Base-by-base conservation (phyloP, 2,329 filamentous ascomycete species). In the Xylariaceae sp. region DNA sequence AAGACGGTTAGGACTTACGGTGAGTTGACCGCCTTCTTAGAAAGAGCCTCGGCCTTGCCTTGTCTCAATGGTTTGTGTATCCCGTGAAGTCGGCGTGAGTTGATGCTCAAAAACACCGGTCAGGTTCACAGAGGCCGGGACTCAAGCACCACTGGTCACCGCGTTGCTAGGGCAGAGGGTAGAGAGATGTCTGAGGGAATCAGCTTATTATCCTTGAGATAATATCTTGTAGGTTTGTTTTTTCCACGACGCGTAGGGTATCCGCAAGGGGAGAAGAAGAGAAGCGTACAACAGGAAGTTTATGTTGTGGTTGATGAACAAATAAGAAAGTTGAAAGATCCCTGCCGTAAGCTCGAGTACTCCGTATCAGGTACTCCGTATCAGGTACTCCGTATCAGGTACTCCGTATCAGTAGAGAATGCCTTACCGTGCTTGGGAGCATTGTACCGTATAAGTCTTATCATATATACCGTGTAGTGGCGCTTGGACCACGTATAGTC, bases 21-120 rank as follows among this genome's bases (percentile, higher is more conserved):
- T 49, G 14, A 20, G 16, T 19, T 59, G 59, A 61, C 59, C 59
- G 56, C 59, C 44, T 57, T 37, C 43, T 47, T 23, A 4, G 20
- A 44, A 10, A 3, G 3, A 37, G 32, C 5, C 32, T 37, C 14
- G 32, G 32, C 32, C 32, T 16, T 37, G 12, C 3, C 5, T 10
- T 37, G 32, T 37, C 32, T 37, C 32, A 37, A 37, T 14, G 32
- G 6, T 3, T 16, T 37, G 32, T 16, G 32, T 37, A 10, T 14
- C 3, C 14, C 14, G 32, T 14, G 32, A 37, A 3, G 32, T 12
- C 12, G 32, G 32, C 32, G 12, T 37, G 32, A 37, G 14, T 16
- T 37, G 32, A 3, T 12, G 14, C 14, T 37, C 14, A 3, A 16
- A 37, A 10, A 16, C 3, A 3, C 9, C 14, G 26, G 14, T 37